phyloP scores from a whole-genome alignment of 2,329 filamentous ascomycete genomes.

The Sporothrix protearum region DNA sequence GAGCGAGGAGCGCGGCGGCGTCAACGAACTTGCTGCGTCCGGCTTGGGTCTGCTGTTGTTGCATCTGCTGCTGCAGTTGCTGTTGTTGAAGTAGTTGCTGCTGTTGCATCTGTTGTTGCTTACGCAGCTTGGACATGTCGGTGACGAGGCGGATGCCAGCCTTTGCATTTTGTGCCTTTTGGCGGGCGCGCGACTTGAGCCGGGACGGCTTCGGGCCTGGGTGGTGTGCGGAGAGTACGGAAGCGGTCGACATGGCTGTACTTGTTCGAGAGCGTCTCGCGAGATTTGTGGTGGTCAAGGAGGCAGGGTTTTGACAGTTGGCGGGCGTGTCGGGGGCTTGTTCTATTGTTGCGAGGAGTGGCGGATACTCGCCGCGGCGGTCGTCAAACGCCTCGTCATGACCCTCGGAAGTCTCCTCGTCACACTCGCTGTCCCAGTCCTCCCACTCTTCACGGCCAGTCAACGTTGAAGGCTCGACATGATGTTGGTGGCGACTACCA shows the following conservation, averaged over 20 bases:
- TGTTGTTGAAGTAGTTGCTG: constrained; percentile 38
- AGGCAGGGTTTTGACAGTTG: not conserved
- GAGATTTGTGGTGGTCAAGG: not conserved
- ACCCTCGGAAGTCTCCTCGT: constrained; percentile 41
- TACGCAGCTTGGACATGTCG: constrained; percentile 56
- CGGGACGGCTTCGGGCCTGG: constrained; percentile 44
- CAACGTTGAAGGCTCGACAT: not conserved
- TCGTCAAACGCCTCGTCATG: not conserved
- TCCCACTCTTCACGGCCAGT: constrained; percentile 47
- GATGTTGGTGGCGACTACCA: not conserved
- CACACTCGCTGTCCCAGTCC: constrained; percentile 54
- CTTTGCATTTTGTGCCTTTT: constrained; percentile 58
- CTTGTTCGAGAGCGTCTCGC: not conserved
- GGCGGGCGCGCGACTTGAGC: constrained; percentile 57
- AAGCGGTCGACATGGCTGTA: not conserved
- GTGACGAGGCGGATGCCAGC: constrained; percentile 67
- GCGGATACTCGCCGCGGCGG: constrained; percentile 24
- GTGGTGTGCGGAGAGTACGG: not conserved
- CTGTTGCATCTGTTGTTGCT: constrained; percentile 39
- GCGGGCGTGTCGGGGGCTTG: constrained; percentile 9
- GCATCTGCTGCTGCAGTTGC: constrained; percentile 39
- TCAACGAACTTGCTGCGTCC: constrained; percentile 52
- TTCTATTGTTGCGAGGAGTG: constrained; percentile 20
- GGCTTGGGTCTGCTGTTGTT: constrained; percentile 32
- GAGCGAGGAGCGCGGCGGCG: constrained; percentile 55